Evolutionary conservation across 2,329 filamentous ascomycete genomes (phyloP), one percentile per base, ranked within the genome.

Genomic region (Acrocalymma vagum): DNA sequence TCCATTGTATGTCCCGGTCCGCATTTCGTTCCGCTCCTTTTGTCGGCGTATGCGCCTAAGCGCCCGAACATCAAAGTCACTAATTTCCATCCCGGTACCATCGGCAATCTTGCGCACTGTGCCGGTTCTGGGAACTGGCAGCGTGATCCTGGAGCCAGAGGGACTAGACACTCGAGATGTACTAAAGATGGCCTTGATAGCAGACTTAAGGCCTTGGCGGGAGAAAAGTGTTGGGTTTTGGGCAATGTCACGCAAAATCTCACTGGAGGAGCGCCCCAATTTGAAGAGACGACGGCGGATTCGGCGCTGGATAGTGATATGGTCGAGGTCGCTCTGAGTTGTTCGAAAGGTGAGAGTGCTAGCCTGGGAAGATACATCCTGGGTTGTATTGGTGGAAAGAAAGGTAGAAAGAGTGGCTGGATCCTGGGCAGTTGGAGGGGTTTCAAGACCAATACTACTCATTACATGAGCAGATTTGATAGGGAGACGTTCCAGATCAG

Each of bases 401-500:
- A 15, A 17, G 11, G 45, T 39, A 15, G 43, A 41, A 11, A 48
- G n/a, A n/a, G n/a, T n/a, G n/a, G n/a, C n/a, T n/a, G n/a, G n/a
- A n/a, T n/a, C n/a, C n/a, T n/a, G n/a, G n/a, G n/a, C n/a, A 16
- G 40, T 40, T 9, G 36, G 14, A 3, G 31, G 31, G 2, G 34
- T 7, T 5, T 39, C 35, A 4, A 15, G 54, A 13, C 65, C 67
- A 9, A 75, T 65, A 15, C 45, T 63, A 22, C 61, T 58, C 18
- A 73, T 56, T 22, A 70, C 51, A 2, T 48, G 38, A 7, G 68
- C 60, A 14, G 73, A 58, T n/a, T 67, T 62, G 14, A 66, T 51
- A 1, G 67, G 71, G 5, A 76, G 65, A 3, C 39, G 34, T 9
- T 50, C 30, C 9, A 52, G 45, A 9, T 74, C 69, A 0, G 57